Base-by-base conservation (phyloP, 805 yeast species). In the Kodamaea restingae region DNA sequence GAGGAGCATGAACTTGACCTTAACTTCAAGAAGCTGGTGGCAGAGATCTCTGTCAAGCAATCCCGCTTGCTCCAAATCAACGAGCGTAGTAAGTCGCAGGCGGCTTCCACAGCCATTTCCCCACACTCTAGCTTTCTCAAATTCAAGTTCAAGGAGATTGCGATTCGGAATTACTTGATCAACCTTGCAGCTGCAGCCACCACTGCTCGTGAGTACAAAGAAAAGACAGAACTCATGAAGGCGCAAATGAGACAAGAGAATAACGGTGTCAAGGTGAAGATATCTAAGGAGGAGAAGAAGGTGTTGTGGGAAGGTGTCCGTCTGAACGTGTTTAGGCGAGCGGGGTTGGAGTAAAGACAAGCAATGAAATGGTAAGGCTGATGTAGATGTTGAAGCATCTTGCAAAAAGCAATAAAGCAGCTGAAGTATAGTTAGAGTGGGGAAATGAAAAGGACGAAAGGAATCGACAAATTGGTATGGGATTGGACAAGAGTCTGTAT, bases 121-220 rank as follows among this genome's bases (percentile, higher is more conserved):
- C 35, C 25, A 22, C 50, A 45, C 31, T 67, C 60, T 44, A 41
- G 60, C 4, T 58, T 43, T 17, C 52, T 68, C 38, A 54, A 56
- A 32, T 60, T 66, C 43, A 59, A 64, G 35, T 70, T 59, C 39
- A 70, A 66, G 51, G 67, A 67, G 36, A 63, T 72, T 18, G 77
- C 78, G 4, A 51, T 74, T 21, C 51, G 77, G 37, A 73, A 75
- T 53, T 75, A 71, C 44, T 58, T 75, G 40, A 61, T 75, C n/a
- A 75, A 75, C 51, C 54, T 75, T 40, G 69, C 76, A 9, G 79
- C 77, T 9, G 80, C 79, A 3, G 71, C 77, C 6, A 73, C 77
- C 31, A 74, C 80, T 0, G 70, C 76, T 6, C 64, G 69, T 42
- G 80, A 74, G 48, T 74, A 71, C 50, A 67, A 71, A 44, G 46